Evolutionary conservation across 1,284 basidiomycete genomes (phyloP).

Genomic region (Ganoderma lingzhi): DNA sequence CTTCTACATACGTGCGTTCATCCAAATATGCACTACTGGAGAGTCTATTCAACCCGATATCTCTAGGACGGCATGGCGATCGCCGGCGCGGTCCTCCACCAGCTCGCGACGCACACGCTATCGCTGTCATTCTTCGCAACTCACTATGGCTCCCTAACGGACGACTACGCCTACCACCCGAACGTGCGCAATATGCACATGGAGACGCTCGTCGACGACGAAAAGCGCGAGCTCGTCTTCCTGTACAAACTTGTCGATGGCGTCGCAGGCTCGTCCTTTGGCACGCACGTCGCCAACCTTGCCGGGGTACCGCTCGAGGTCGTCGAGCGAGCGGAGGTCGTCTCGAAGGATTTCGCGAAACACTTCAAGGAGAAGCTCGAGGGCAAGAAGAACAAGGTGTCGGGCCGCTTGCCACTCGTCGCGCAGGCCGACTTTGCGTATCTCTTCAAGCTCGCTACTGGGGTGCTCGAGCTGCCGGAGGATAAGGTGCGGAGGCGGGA

Average conservation of each 20-base stretch:
- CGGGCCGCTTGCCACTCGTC: slow-evolving; percentile 72
- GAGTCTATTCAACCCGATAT: neutral
- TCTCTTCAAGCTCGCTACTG: slow-evolving; percentile 66
- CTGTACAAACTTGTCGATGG: slow-evolving; percentile 93
- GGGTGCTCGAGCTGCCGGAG: slow-evolving; percentile 57
- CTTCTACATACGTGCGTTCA: slow-evolving; percentile 78
- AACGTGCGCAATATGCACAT: slow-evolving; percentile 96
- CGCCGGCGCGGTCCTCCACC: slow-evolving; percentile 92
- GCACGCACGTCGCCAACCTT: slow-evolving; percentile 90
- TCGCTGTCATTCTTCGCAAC: slow-evolving; percentile 89
- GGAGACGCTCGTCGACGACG: slow-evolving; percentile 91
- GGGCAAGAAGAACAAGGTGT: slow-evolving; percentile 63
- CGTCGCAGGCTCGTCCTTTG: slow-evolving; percentile 91
- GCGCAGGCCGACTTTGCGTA: slow-evolving; percentile 91
- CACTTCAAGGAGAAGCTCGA: slow-evolving; percentile 84
- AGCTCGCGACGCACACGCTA: slow-evolving; percentile 90
- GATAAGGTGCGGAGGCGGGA: slow-evolving; percentile 60
- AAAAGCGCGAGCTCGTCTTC: slow-evolving; percentile 90
- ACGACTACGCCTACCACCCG: slow-evolving; percentile 90
- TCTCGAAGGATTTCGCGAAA: slow-evolving; percentile 89
- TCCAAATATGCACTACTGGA: neutral
- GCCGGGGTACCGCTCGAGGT: slow-evolving; percentile 83
- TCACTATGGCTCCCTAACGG: slow-evolving; percentile 88
- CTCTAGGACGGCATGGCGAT: slow-evolving; percentile 94
- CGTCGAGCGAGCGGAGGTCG: slow-evolving; percentile 87